Evolutionary conservation across 2,329 filamentous ascomycete species (phyloP).

Genomic region (Ophiostoma piceae): DNA sequence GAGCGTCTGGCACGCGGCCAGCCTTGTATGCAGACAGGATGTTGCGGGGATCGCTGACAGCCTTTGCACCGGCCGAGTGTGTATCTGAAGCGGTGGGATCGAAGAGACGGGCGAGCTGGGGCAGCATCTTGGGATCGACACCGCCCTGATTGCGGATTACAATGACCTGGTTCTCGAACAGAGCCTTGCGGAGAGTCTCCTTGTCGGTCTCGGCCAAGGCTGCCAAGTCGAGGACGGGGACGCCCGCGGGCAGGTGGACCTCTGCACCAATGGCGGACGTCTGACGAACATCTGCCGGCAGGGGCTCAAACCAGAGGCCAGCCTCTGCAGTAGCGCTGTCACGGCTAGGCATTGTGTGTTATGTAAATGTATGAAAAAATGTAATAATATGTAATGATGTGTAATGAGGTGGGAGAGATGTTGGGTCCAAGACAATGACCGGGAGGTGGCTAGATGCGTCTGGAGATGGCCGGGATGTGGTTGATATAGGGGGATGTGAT

Average conservation of each 20-base stretch:
- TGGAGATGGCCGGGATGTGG: neutral
- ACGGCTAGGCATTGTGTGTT: conserved; percentile 21
- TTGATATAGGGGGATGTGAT: neutral
- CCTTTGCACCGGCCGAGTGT: conserved; percentile 26
- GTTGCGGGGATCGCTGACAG: conserved; percentile 26
- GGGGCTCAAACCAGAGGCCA: conserved; percentile 24
- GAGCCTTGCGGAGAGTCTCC: conserved; percentile 18
- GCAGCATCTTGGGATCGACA: conserved; percentile 21
- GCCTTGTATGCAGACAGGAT: conserved; percentile 26
- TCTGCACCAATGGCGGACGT: conserved; percentile 25
- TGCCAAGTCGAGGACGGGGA: conserved; percentile 19
- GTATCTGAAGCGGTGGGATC: conserved; percentile 24
- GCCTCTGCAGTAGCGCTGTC: conserved; percentile 7
- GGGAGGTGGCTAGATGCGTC: neutral
- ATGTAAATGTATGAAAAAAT: neutral
- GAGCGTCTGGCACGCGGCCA: conserved; percentile 23
- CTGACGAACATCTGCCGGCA: conserved; percentile 22
- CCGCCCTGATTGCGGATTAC: conserved; percentile 26
- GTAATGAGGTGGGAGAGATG: neutral
- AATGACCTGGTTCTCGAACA: conserved; percentile 26
- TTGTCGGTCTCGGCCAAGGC: conserved; percentile 20
- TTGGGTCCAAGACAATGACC: neutral
- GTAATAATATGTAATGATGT: neutral
- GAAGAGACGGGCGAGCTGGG: conserved; percentile 23
- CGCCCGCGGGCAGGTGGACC: conserved; percentile 19